These are phyloP conservation scores for Cordyceps tenuipes DNA, from an alignment of 2,329 filamentous ascomycete genomes.

Conservation along the genomic window DNA sequence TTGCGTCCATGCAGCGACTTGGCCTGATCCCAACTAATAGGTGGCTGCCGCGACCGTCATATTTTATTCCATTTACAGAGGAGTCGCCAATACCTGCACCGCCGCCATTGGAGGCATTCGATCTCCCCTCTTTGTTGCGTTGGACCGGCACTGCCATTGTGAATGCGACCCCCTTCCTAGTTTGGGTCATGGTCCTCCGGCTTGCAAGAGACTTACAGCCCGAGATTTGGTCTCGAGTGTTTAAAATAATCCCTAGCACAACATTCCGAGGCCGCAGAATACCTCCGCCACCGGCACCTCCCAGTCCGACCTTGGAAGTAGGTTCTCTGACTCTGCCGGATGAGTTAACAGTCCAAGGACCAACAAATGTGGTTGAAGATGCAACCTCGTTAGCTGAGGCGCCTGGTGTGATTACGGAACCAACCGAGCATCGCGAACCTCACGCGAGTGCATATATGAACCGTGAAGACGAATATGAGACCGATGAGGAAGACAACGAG, in stretches of 20 bases:
- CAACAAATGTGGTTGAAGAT: slow-evolving; percentile 14
- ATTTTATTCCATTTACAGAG: slow-evolving; percentile 47
- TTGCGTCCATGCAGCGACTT: slow-evolving; percentile 43
- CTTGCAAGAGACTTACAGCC: slow-evolving; percentile 29
- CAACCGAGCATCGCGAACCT: slow-evolving; percentile 3
- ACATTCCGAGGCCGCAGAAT: slow-evolving; percentile 21
- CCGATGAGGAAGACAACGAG: slow-evolving; percentile 49
- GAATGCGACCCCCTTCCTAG: slow-evolving; percentile 38
- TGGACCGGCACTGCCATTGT: slow-evolving; percentile 37
- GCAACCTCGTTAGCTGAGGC: slow-evolving; percentile 5
- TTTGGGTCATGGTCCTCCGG: slow-evolving; percentile 36
- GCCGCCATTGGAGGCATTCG: slow-evolving; percentile 31
- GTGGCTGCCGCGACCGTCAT: slow-evolving; percentile 37
- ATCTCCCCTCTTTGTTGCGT: slow-evolving; percentile 27
- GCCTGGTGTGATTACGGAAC: slow-evolving; percentile 15
- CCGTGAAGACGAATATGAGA: slow-evolving; percentile 44
- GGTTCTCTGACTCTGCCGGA: slow-evolving; percentile 13
- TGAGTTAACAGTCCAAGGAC: slow-evolving; percentile 15
- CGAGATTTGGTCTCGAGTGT: slow-evolving; percentile 31
- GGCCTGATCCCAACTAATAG: slow-evolving; percentile 35
- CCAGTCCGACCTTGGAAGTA: slow-evolving; percentile 14
- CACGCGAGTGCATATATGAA: slow-evolving; percentile 13
- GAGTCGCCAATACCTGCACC: slow-evolving; percentile 43
- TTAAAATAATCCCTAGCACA: slow-evolving; percentile 32
- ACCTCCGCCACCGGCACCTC: slow-evolving; percentile 15